phyloP scores from a whole-genome alignment of 139 green algal species.

The Microglena sp. region DNA sequence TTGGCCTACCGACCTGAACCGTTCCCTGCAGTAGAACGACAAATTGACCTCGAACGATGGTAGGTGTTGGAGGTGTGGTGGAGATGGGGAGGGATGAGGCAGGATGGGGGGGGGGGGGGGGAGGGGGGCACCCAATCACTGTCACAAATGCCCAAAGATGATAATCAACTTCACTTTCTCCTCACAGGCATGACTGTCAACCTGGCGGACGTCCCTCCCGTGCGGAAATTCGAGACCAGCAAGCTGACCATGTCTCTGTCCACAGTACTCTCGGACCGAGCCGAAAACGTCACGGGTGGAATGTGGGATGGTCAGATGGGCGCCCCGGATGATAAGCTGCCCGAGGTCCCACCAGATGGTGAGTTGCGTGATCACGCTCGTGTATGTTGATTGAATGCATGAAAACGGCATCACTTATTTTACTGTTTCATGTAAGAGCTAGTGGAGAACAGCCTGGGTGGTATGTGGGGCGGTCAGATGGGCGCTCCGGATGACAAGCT shows the following conservation, averaged over 20 bases:
- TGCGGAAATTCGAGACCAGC: slow-evolving; percentile 12
- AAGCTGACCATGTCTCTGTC: slow-evolving; percentile 17
- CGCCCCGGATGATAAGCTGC: slow-evolving; percentile 20
- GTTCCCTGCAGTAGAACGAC: slow-evolving; percentile 26
- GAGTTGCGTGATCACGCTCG: too few species aligned
- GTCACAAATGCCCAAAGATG: neutral
- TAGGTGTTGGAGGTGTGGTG: too few species aligned
- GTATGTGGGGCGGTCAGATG: too few species aligned
- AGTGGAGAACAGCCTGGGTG: too few species aligned
- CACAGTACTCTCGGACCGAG: slow-evolving; percentile 12
- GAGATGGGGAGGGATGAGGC: too few species aligned
- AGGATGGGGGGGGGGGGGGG: too few species aligned
- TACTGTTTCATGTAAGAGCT: too few species aligned
- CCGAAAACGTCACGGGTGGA: slow-evolving; percentile 22
- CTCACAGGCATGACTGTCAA: slow-evolving; percentile 17
- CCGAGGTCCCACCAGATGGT: slow-evolving; percentile 45
- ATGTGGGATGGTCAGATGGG: slow-evolving; percentile 26
- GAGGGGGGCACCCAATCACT: too few species aligned
- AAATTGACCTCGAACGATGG: slow-evolving; percentile 38
- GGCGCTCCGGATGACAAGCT: too few species aligned
- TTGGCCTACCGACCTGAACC: slow-evolving; percentile 46
- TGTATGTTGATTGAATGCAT: too few species aligned
- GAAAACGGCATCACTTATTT: too few species aligned
- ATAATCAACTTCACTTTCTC: too few species aligned
- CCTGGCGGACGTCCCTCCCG: slow-evolving; percentile 1